phyloP scores from a whole-genome alignment of 371 early-diverging fungal species.

The Mortierella sp. region DNA sequence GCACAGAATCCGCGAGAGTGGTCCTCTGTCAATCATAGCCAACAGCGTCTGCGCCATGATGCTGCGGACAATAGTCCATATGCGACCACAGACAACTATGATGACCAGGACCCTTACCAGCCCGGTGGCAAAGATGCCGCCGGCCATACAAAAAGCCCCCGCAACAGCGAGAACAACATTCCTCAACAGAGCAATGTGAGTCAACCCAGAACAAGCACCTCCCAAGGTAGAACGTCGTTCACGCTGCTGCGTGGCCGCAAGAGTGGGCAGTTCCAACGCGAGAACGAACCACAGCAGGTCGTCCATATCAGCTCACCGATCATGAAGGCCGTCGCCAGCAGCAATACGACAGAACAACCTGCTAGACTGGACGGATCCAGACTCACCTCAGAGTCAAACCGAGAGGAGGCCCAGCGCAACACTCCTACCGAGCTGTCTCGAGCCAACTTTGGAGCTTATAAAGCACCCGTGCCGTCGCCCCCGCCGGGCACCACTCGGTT shows the following conservation, averaged over 20 bases:
- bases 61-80: too few species aligned
- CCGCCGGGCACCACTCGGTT: constrained; percentile 19
- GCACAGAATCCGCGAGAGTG: constrained; percentile 33
- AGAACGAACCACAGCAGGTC: constrained; percentile 10
- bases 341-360: constrained; percentile 2
- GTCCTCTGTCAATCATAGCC: constrained; percentile 12
- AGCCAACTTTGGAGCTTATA: constrained; percentile 29
- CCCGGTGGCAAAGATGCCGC: background rate
- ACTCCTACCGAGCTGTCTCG: constrained; percentile 11
- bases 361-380: background rate
- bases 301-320: constrained; percentile 34
- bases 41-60: background rate
- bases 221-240: constrained; percentile 34
- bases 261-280: constrained; percentile 30
- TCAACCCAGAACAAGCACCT: constrained; percentile 30
- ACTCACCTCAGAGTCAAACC: constrained; percentile 6
- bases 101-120: background rate
- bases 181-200: constrained; percentile 19
- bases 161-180: constrained; percentile 23
- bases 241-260: constrained; percentile 38
- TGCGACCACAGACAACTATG: constrained; percentile 7
- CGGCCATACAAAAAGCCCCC: constrained; percentile 4
- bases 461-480: constrained; percentile 33
- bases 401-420: background rate
- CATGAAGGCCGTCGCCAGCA: constrained; percentile 10